Evolutionary conservation across 176 grass and related monocot genomes (phyloP).

Genomic region (Calamus simplicifolius): DNA sequence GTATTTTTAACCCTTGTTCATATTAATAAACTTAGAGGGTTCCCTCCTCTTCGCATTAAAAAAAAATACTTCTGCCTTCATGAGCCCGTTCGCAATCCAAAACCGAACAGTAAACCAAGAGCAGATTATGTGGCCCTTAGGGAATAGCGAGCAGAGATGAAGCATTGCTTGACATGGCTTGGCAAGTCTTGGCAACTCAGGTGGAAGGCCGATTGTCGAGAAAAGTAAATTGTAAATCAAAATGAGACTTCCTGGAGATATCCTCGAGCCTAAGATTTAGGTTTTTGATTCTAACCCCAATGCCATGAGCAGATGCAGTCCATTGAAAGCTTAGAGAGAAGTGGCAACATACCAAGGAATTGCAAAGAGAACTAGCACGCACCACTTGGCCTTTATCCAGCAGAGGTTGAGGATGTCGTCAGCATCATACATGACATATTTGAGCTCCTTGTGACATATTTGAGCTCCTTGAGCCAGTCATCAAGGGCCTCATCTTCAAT

Average conservation of each 20-base stretch:
- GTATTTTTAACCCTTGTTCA: too few species aligned
- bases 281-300: slow-evolving; percentile 26
- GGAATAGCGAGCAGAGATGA: too few species aligned
- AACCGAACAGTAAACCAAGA: too few species aligned
- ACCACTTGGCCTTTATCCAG: slow-evolving; percentile 22
- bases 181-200: too few species aligned
- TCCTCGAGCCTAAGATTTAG: slow-evolving; percentile 40
- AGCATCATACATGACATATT: slow-evolving; percentile 29
- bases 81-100: too few species aligned
- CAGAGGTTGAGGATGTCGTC: slow-evolving; percentile 43
- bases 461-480: slow-evolving; percentile 31
- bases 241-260: slow-evolving; percentile 27
- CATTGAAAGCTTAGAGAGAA: slow-evolving; percentile 37
- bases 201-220: not conserved
- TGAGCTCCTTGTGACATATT: too few species aligned
- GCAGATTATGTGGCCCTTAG: too few species aligned
- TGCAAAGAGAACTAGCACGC: slow-evolving; percentile 9
- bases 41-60: too few species aligned
- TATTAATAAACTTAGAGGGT: too few species aligned
- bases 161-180: too few species aligned
- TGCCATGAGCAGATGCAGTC: slow-evolving; percentile 9
- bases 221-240: slow-evolving; percentile 29
- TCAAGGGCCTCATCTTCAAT: slow-evolving; percentile 22
- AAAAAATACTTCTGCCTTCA: too few species aligned
- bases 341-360: not conserved